These are phyloP conservation scores for Rosa multiflora DNA, from an alignment of 306 rosid species.

Conservation along the genomic window DNA sequence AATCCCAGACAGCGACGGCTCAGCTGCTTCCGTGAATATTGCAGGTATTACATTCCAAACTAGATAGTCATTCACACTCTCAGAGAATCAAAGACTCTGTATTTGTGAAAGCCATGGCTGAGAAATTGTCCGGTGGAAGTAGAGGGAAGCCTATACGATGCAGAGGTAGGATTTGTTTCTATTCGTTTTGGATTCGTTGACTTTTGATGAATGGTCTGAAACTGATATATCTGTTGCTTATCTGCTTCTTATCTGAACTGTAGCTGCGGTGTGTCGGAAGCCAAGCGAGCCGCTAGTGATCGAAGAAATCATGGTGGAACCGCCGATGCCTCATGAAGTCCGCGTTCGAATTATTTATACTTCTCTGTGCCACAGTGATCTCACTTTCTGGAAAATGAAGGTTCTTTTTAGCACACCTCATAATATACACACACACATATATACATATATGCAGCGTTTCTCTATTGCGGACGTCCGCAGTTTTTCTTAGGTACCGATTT, in stretches of 20 bases:
- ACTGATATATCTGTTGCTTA: neutral
- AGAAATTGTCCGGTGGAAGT: conserved; percentile 16
- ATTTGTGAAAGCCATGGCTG: conserved; percentile 41
- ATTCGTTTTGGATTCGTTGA: neutral
- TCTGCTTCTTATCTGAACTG: neutral
- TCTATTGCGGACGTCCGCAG: too few relatives aligned
- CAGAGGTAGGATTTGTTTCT: conserved; percentile 47
- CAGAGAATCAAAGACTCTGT: neutral
- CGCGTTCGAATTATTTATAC: conserved; percentile 69
- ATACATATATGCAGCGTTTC: too few relatives aligned
- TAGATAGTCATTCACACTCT: neutral
- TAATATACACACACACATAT: neutral
- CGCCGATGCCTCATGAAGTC: conserved; percentile 72
- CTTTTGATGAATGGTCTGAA: neutral
- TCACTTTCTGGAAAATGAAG: conserved; percentile 78
- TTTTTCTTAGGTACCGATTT: too few relatives aligned
- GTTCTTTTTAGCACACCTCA: conserved; percentile 21
- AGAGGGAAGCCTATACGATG: conserved; percentile 63
- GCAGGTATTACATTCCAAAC: neutral
- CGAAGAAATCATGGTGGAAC: conserved; percentile 76
- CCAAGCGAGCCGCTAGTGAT: conserved; percentile 61
- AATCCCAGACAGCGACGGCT: neutral
- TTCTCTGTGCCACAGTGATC: conserved; percentile 74
- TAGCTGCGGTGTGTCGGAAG: conserved; percentile 69
- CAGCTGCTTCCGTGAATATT: neutral